Evolutionary conservation across 169 alveolate species (phyloP).

Genomic region (Babesia bovis): DNA sequence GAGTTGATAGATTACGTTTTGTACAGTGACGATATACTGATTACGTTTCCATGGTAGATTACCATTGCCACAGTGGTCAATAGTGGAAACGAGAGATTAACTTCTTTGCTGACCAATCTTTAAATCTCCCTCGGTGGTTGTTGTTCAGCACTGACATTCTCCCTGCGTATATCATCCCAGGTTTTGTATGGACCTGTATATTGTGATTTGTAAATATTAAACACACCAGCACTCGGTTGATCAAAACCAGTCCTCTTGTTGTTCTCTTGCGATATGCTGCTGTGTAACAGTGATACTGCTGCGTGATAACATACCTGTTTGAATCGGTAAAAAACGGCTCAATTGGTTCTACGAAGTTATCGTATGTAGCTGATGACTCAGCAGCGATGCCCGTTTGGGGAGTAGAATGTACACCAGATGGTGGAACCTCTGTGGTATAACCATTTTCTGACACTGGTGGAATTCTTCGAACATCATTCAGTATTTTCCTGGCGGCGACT

Average conservation of each 20-base stretch:
- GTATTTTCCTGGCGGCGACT: conserved; percentile 29
- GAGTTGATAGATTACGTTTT: no score
- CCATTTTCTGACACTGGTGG: neutral
- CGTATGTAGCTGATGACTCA: neutral
- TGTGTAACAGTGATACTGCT: neutral
- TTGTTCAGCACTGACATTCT: no score
- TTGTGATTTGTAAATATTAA: neutral
- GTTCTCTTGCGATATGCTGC: neutral
- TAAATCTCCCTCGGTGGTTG: no score
- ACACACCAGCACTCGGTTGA: neutral
- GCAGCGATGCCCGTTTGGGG: no score
- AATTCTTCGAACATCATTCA: neutral
- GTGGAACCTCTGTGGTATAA: neutral
- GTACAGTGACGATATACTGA: no score
- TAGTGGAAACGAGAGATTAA: no score
- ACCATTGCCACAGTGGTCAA: no score
- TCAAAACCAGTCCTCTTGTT: neutral
- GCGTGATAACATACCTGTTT: neutral
- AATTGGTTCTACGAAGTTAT: neutral
- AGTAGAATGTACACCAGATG: no score
- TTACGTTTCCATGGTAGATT: no score
- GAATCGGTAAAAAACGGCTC: neutral
- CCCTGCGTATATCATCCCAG: conserved; percentile 49
- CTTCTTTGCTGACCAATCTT: no score
- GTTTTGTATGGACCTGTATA: conserved; percentile 27